Percentiles rank a stretch among this genome's conserved stretches.
Conservation (phyloP, 495 filamentous ascomycete genomes). For the Penicillium dipodomyicola region DNA sequence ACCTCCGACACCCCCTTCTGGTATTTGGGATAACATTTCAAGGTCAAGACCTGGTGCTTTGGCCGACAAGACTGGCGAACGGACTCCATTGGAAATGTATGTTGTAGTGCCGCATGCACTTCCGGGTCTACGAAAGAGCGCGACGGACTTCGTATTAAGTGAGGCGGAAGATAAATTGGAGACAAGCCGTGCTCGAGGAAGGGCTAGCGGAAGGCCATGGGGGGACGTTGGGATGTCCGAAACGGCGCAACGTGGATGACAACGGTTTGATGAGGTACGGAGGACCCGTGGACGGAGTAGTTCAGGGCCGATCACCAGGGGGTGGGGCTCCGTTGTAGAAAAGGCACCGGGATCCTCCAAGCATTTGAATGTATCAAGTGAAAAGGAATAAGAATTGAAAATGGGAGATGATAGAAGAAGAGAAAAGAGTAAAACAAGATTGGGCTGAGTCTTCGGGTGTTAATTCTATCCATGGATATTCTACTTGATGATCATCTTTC, state of each 20-base stretch:
- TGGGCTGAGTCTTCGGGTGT: conserved; percentile 1
- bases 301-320: conserved; percentile 32
- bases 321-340: conserved; percentile 23
- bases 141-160: not conserved
- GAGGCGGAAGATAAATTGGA: not conserved
- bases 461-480: conserved; percentile 5
- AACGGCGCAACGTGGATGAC: conserved; percentile 24
- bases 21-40: conserved; percentile 90
- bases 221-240: conserved; percentile 8
- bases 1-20: conserved; percentile 86
- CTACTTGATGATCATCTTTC: not conserved
- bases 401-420: not conserved
- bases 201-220: conserved; percentile 17
- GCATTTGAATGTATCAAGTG: not conserved
- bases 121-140: conserved; percentile 8
- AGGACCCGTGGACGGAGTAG: conserved; percentile 5
- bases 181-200: not conserved
- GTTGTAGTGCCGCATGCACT: conserved; percentile 1
- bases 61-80: conserved; percentile 69
- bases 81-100: conserved; percentile 48
- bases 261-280: conserved; percentile 31
- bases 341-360: not conserved
- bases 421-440: conserved; percentile 6
- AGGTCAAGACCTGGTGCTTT: conserved; percentile 87
- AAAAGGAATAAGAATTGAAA: not conserved